These are phyloP conservation scores for Fusarium marasasianum DNA, from an alignment of 2,329 filamentous ascomycete species.

Conservation along the genomic window DNA sequence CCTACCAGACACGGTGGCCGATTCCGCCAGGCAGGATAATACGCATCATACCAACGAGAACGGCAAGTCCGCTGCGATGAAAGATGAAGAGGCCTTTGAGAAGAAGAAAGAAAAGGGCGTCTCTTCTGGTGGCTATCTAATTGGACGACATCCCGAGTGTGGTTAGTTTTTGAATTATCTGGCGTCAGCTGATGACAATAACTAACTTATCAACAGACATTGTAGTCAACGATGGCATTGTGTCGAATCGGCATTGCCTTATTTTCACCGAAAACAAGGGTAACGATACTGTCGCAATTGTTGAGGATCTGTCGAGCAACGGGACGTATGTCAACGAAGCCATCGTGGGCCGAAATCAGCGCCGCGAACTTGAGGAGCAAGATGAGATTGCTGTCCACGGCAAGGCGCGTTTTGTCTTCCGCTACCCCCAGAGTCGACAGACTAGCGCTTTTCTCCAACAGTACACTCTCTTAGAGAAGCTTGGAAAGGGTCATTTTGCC, in stretches of 20 bases:
- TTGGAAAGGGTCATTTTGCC: constrained; percentile 95
- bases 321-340: constrained; percentile 96
- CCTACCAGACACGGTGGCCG: constrained; percentile 58
- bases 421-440: constrained; percentile 80
- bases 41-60: constrained; percentile 53
- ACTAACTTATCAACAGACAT: constrained; percentile 61
- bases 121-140: constrained; percentile 84
- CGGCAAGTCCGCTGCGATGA: constrained; percentile 57
- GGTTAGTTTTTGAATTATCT: constrained; percentile 63
- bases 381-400: constrained; percentile 91
- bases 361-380: constrained; percentile 85
- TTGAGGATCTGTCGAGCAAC: constrained; percentile 95
- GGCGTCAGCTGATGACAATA: not conserved
- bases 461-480: constrained; percentile 83
- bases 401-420: constrained; percentile 88
- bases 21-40: constrained; percentile 49
- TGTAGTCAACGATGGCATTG: constrained; percentile 77
- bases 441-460: constrained; percentile 85
- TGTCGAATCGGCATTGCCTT: constrained; percentile 87
- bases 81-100: constrained; percentile 70
- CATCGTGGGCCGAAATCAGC: constrained; percentile 89
- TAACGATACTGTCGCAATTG: constrained; percentile 71
- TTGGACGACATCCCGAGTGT: constrained; percentile 93
- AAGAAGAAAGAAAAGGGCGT: constrained; percentile 68
- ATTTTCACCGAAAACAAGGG: constrained; percentile 71